These are phyloP conservation scores for Hypomontagnella monticulosa DNA, from an alignment of 495 filamentous ascomycete genomes.

Conservation along the genomic window DNA sequence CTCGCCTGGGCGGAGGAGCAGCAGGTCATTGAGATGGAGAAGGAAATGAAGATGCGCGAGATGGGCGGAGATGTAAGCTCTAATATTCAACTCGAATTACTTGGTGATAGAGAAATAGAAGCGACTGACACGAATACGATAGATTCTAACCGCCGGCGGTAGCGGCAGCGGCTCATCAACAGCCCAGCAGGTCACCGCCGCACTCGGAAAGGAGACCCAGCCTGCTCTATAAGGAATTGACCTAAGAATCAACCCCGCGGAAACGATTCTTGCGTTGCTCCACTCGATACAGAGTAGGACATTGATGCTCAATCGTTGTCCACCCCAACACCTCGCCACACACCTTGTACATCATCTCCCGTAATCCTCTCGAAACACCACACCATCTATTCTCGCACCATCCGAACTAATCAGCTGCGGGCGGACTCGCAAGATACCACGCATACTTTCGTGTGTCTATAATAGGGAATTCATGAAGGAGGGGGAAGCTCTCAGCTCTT, in stretches of 20 bases:
- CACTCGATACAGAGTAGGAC: neutral
- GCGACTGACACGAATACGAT: conserved; percentile 19
- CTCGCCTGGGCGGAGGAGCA: conserved; percentile 95
- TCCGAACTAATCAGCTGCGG: neutral
- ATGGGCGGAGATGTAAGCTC: conserved; percentile 61
- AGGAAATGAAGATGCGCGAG: conserved; percentile 92
- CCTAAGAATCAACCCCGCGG: neutral
- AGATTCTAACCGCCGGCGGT: conserved; percentile 52
- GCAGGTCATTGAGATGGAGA: conserved; percentile 94
- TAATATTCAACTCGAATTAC: neutral
- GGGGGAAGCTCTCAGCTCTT: no score
- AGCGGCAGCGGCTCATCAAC: conserved; percentile 40
- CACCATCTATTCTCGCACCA: no score
- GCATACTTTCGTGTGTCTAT: neutral
- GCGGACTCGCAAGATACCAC: neutral
- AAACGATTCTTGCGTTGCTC: neutral
- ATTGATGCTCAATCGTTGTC: neutral
- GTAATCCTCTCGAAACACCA: neutral
- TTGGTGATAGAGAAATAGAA: neutral
- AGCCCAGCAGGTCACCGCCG: conserved; percentile 48
- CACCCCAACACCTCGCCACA: neutral
- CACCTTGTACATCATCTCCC: conserved; percentile 6
- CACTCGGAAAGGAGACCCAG: conserved; percentile 47
- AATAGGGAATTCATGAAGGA: neutral
- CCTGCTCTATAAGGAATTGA: conserved; percentile 47